These are phyloP conservation scores for Pinus tabuliformis DNA, from an alignment of 75 land plant genomes.

Conservation along the genomic window DNA sequence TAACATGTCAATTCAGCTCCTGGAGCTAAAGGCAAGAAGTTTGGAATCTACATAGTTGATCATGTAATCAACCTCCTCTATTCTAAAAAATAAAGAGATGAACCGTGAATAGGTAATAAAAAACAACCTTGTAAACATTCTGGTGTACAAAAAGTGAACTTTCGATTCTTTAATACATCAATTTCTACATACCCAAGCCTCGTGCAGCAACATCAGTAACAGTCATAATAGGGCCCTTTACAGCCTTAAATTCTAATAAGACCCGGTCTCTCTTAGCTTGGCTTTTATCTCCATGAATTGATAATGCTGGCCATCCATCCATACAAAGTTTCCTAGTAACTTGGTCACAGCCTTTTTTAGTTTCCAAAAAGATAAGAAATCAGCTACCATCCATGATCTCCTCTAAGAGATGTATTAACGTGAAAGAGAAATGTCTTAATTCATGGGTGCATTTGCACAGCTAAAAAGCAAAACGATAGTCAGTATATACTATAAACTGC, in stretches of 20 bases:
- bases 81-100: neutral
- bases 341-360: conserved; percentile 97
- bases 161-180: neutral
- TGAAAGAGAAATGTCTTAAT: conserved; percentile 11
- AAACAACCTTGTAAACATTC: neutral
- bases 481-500: too few relatives aligned
- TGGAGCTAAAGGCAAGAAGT: neutral
- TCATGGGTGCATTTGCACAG: neutral
- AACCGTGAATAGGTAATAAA: neutral
- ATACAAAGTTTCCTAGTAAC: conserved; percentile 90
- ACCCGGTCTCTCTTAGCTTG: conserved; percentile 99
- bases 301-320: conserved; percentile 99
- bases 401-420: conserved; percentile 87
- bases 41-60: neutral
- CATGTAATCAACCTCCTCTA: neutral
- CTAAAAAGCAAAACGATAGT: neutral
- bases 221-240: conserved; percentile 99
- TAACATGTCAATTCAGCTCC: neutral
- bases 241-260: conserved; percentile 92
- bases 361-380: conserved; percentile 93
- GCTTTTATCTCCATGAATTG: conserved; percentile 99
- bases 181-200: conserved; percentile 78
- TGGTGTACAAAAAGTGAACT: neutral
- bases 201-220: conserved; percentile 99
- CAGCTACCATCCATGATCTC: conserved; percentile 95